Percentiles rank a stretch among this genome's conserved stretches.
Evolutionary conservation across 1,139 yeast genomes (phyloP).

Genomic region (Blastobotrys raffinosifermentans): DNA sequence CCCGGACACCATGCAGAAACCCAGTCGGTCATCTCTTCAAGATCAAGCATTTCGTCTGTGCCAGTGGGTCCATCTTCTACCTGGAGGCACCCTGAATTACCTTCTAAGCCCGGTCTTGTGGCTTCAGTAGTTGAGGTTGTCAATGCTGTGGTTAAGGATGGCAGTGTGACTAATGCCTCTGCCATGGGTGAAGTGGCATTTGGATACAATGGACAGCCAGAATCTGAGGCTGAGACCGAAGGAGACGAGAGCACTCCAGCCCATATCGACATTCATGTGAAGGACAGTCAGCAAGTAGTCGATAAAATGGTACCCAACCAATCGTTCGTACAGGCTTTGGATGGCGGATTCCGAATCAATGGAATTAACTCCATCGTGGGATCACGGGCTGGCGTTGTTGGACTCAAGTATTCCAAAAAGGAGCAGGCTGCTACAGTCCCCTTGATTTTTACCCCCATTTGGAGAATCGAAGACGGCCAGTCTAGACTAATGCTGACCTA

Average conservation of each 20-base stretch:
- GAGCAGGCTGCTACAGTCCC: slow-evolving; percentile 46
- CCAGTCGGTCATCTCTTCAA: slow-evolving; percentile 1
- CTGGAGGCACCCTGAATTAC: slow-evolving; percentile 49
- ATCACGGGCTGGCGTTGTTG: slow-evolving; percentile 40
- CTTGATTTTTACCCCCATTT: slow-evolving; percentile 67
- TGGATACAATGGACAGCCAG: slow-evolving; percentile 47
- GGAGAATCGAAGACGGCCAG: slow-evolving; percentile 84
- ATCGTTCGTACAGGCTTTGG: slow-evolving; percentile 15
- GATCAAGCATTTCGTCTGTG: slow-evolving; percentile 4
- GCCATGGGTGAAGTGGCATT: slow-evolving; percentile 77
- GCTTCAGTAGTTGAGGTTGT: slow-evolving; percentile 78
- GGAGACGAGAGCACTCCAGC: slow-evolving; percentile 9
- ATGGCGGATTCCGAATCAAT: slow-evolving; percentile 11
- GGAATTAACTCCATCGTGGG: slow-evolving; percentile 7
- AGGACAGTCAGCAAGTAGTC: slow-evolving; percentile 10
- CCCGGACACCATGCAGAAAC: slow-evolving; percentile 1
- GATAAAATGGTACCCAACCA: slow-evolving; percentile 23
- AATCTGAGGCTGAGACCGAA: slow-evolving; percentile 9
- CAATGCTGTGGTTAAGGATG: slow-evolving; percentile 67
- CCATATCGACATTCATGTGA: slow-evolving; percentile 15
- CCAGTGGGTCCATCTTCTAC: no score
- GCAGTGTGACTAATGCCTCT: slow-evolving; percentile 50
- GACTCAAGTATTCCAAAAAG: slow-evolving; percentile 59
- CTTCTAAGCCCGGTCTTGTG: slow-evolving; percentile 54
- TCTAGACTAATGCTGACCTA: slow-evolving; percentile 76